phyloP scores from a whole-genome alignment of 345 rosid genomes.

The Populus nigra region DNA sequence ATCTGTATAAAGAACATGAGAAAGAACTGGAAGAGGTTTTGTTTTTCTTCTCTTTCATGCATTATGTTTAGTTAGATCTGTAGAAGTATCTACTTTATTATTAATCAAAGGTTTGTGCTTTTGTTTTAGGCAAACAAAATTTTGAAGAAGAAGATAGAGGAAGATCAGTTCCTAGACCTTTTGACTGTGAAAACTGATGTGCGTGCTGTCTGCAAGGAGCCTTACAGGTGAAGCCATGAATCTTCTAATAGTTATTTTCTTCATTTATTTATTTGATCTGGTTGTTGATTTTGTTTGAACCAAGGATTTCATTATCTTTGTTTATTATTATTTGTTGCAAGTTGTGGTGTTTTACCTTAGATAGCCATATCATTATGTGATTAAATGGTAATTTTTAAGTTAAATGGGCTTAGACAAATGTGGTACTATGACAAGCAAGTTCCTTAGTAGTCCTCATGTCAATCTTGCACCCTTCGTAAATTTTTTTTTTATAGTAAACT shows the following conservation, averaged over 20 bases:
- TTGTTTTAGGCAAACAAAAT: constrained; percentile 74
- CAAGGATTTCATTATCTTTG: neutral
- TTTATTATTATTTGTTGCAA: neutral
- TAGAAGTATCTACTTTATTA: neutral
- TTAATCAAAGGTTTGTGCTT: constrained; percentile 6
- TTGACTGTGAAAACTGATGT: constrained; percentile 82
- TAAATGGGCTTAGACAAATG: neutral
- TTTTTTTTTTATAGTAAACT: no score
- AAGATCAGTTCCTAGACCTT: constrained; percentile 88
- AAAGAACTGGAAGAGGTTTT: constrained; percentile 81
- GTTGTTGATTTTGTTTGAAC: neutral
- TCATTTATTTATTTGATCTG: constrained; percentile 9
- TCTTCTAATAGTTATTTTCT: constrained; percentile 10
- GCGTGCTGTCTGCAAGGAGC: constrained; percentile 78
- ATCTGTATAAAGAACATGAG: constrained; percentile 82
- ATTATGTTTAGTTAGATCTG: neutral
- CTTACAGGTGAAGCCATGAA: constrained; percentile 65
- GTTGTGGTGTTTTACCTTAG: neutral
- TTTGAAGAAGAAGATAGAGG: constrained; percentile 86
- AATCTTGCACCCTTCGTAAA: no score
- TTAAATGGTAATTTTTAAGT: neutral
- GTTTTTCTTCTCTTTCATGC: neutral
- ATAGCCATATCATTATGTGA: no score
- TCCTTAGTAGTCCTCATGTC: no score
- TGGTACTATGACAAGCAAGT: no score